Evolutionary conservation across 1,139 yeast genomes (phyloP), one percentile per base, ranked within the genome.

Genomic region (Candida smagusa): DNA sequence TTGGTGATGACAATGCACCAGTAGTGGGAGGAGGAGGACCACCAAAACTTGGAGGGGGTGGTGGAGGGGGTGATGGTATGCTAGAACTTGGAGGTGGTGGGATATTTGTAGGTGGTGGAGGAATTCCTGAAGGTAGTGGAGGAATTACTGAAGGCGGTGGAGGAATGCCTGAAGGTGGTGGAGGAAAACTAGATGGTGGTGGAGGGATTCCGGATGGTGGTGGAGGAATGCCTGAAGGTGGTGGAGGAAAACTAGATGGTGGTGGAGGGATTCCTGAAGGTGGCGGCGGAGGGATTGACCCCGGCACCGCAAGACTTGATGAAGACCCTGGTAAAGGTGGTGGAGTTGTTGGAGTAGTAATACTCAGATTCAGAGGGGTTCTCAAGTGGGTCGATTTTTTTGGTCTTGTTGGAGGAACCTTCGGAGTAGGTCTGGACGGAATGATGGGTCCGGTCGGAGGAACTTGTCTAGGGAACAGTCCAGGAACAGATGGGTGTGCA

Each of bases 351-450:
- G 23, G 33, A 4, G 7, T 41, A 42, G 24, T 11, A 28, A 22
- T 21, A 9, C 26, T n/a, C 30, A 28, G 30, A 9, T 11, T 25
- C 36, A 30, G 34, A 7, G 41, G 41, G 6, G 51, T 46, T 39
- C 55, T 58, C 44, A 61, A 49, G 43, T 65, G 70, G 4, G 54
- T 48, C 6, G 68, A 60, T 44, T 67, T 65, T 36, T 50, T 44
- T 9, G 66, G 65, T 28, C 65, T 48, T 25, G 47, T 50, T 2
- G 63, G 56, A 5, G 66, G 66, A 35, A 59, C 36, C 31, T 51
- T 56, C 7, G 67, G 59, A 9, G 49, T 50, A 28, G 52, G 39
- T 23, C 49, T 39, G 23, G 38, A 22, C 6, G 34, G 33, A 9
- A 29, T 12, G 19, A 22, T 19, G 12, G 38, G 38, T 45, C 34